Evolutionary conservation across 73 alveolate genomes (phyloP).

Genomic region (Breviolum minutum): DNA sequence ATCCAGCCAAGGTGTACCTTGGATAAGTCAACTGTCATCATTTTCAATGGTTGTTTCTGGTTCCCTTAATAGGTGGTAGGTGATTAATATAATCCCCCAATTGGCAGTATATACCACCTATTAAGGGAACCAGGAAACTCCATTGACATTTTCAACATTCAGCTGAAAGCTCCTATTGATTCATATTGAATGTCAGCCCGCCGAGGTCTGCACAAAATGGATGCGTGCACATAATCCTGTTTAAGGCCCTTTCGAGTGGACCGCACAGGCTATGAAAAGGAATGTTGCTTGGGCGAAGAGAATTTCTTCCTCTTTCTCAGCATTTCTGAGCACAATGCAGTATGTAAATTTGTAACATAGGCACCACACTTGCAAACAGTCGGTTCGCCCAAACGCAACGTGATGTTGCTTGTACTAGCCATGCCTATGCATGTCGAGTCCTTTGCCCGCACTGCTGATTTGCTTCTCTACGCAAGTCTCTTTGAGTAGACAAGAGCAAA

Average conservation of each 20-base stretch:
- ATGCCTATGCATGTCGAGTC: slow-evolving; percentile 68
- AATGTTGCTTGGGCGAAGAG: slow-evolving; percentile 79
- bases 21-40: not conserved
- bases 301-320: not conserved
- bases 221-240: slow-evolving; percentile 72
- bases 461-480: slow-evolving; percentile 49
- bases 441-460: not conserved
- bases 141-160: not conserved
- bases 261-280: slow-evolving; percentile 71
- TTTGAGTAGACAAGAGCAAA: not conserved
- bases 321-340: not conserved
- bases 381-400: slow-evolving; percentile 79
- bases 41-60: no score
- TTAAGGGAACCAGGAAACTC: not conserved
- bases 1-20: slow-evolving; percentile 50
- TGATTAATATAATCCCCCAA: no score
- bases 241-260: slow-evolving; percentile 23
- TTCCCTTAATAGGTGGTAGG: no score
- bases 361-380: not conserved
- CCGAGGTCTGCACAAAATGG: slow-evolving; percentile 54
- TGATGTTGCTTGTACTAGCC: slow-evolving; percentile 43
- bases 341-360: not conserved
- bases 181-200: not conserved
- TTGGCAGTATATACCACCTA: no score
- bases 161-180: not conserved